phyloP scores from a whole-genome alignment of 192 early-diverging fungal genomes.

The Rhizophlyctis rosea region DNA sequence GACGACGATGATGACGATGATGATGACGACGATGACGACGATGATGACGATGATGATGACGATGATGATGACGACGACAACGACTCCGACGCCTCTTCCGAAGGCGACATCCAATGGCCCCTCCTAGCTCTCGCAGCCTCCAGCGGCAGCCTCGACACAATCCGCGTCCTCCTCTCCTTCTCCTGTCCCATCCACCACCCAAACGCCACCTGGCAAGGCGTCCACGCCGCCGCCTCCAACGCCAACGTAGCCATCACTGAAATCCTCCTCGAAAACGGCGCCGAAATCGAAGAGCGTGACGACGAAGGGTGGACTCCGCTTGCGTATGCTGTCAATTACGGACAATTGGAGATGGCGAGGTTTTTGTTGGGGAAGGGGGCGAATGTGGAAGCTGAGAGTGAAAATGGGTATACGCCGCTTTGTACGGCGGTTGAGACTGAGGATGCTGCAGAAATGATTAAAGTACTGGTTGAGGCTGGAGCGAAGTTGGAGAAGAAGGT shows the following conservation, averaged over 20 bases:
- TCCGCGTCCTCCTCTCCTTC: not conserved
- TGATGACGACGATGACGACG: conserved; percentile 1
- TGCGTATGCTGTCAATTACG: not conserved
- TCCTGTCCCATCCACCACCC: not conserved
- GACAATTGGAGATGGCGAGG: not conserved
- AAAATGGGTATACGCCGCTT: not conserved
- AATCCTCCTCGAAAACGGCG: not conserved
- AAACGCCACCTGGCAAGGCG: not conserved
- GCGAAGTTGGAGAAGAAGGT: not conserved
- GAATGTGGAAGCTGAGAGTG: not conserved
- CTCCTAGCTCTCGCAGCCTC: not conserved
- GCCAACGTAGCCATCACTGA: not conserved
- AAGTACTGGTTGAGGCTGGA: not conserved
- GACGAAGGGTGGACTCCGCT: not conserved
- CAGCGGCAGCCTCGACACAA: not conserved
- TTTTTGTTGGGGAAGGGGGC: not conserved
- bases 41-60: not conserved
- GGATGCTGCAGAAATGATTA: not conserved
- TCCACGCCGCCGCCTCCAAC: not conserved
- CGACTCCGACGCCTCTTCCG: conserved; percentile 1
- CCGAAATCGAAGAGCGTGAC: not conserved
- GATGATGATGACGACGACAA: conserved; percentile 2
- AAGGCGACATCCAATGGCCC: not conserved
- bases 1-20: conserved; percentile 1
- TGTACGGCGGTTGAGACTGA: not conserved